Base-by-base conservation (phyloP, 108 stramenopile genomes). In the Cyclotella choctawhatcheeana region DNA sequence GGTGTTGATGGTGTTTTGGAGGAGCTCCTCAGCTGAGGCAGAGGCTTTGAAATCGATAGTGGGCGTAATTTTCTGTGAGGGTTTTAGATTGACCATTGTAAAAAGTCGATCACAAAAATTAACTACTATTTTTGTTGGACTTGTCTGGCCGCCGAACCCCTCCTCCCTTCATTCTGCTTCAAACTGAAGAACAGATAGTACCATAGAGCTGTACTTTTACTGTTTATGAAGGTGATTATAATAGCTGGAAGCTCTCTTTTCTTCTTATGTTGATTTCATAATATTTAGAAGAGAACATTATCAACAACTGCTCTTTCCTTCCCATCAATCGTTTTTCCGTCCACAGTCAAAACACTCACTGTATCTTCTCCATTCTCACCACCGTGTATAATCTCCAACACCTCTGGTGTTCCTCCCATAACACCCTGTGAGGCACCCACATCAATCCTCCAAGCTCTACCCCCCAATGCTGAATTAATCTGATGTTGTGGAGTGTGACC, bases 361-460 rank as follows among this genome's bases (percentile, higher is more conserved):
- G 77, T 30, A 60, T 79, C 83, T 51, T 81, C 83, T 22, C 53
- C 77, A 34, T 79, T 53, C 12, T 79, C 82, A 30, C 72, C 83
- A 2, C 83, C 60, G 31, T 84, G 83, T 35, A 82, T 79, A 40
- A 93, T 79, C 75, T 93, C 90, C 72, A 93, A 77, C 5, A 93
- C 88, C 79, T 93, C 92, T 5, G 89, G 88, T 24, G 78, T 80
- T 31, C 85, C 85, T 12, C 71, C 74, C 67, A 86, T 79, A 6
- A 90, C 87, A 5, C 90, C 89, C 22, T 60, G 56, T 29, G 72
- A 76, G 8, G 84, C 82, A 40, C 89, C 92, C 16, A 89, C 85
- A 68, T 93, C 92, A 31, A 91, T 65, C 34, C 92, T 62, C 92
- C 92, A 93, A 5, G 88, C 90, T 64, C 76, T 85, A 21, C 88